These are phyloP conservation scores for Colletotrichum sp. DNA, from an alignment of 2,329 filamentous ascomycete genomes.

Conservation along the genomic window DNA sequence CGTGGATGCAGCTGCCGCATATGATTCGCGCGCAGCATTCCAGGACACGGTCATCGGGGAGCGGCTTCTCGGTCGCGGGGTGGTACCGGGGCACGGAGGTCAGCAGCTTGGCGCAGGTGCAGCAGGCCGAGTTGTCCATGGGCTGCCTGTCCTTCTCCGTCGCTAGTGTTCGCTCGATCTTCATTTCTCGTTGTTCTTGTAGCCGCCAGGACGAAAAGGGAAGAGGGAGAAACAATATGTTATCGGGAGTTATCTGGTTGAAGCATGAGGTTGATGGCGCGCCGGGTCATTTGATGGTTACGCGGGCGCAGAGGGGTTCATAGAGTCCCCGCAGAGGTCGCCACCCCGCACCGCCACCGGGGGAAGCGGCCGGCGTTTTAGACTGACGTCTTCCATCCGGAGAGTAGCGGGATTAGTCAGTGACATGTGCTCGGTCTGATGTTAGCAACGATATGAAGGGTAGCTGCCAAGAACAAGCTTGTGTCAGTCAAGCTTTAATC, in stretches of 20 bases:
- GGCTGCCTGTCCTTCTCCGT: neutral
- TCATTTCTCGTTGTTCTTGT: neutral
- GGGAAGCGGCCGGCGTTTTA: neutral
- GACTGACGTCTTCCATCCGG: conserved; percentile 6
- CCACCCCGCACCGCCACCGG: conserved; percentile 9
- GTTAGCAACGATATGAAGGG: neutral
- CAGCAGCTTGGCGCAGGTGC: conserved; percentile 72
- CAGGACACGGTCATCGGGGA: conserved; percentile 64
- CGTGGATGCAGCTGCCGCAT: conserved; percentile 73
- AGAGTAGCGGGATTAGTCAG: neutral
- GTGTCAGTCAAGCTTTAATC: neutral
- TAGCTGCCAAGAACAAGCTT: neutral
- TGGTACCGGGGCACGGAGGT: conserved; percentile 56
- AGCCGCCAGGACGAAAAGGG: neutral
- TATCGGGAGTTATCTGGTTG: neutral
- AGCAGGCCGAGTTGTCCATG: conserved; percentile 56
- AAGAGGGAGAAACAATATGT: neutral
- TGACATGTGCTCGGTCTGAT: neutral
- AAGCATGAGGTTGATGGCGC: neutral
- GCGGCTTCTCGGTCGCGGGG: conserved; percentile 64
- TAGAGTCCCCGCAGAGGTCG: neutral
- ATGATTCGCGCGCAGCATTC: conserved; percentile 75
- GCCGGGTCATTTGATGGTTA: neutral
- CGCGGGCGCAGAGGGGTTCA: neutral
- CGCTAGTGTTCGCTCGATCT: neutral